phyloP scores from a whole-genome alignment of 2,329 filamentous ascomycete species.

The Chalaropsis thielavioides region DNA sequence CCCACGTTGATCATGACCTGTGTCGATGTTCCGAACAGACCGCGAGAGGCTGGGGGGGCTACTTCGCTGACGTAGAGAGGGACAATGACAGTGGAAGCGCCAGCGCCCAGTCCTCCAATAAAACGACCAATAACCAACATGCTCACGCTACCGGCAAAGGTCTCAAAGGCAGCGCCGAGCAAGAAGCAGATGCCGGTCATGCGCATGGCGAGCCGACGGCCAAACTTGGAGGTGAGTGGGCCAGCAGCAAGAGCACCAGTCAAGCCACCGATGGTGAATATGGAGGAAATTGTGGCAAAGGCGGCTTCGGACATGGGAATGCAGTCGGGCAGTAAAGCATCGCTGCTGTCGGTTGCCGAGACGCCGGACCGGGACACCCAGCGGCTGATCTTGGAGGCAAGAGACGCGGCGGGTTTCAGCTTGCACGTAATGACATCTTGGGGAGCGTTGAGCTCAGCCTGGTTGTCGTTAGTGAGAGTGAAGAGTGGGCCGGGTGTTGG shows the following conservation, averaged over 20 bases:
- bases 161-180: constrained; percentile 60
- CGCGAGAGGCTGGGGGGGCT: constrained; percentile 57
- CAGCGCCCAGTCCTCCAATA: constrained; percentile 69
- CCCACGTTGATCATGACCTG: constrained; percentile 90
- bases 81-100: constrained; percentile 80
- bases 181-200: constrained; percentile 64
- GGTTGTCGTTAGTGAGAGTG: constrained; percentile 8
- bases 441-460: constrained; percentile 92
- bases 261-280: constrained; percentile 82
- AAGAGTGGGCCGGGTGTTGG: neutral
- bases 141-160: constrained; percentile 51
- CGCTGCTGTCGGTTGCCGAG: constrained; percentile 20
- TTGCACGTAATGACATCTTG: constrained; percentile 86
- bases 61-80: constrained; percentile 92
- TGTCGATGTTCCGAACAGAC: constrained; percentile 71
- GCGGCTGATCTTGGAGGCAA: constrained; percentile 21
- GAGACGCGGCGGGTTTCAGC: constrained; percentile 31
- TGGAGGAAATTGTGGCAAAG: constrained; percentile 76
- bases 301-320: constrained; percentile 73
- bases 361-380: constrained; percentile 23
- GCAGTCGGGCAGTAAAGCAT: constrained; percentile 47
- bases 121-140: constrained; percentile 61
- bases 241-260: constrained; percentile 68
- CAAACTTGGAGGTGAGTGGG: constrained; percentile 61
- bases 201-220: constrained; percentile 62